Evolutionary conservation across 768 basidiomycete genomes (phyloP), one percentile per base, ranked within the genome.

Genomic region (Goffeauzyma gilvescens): DNA sequence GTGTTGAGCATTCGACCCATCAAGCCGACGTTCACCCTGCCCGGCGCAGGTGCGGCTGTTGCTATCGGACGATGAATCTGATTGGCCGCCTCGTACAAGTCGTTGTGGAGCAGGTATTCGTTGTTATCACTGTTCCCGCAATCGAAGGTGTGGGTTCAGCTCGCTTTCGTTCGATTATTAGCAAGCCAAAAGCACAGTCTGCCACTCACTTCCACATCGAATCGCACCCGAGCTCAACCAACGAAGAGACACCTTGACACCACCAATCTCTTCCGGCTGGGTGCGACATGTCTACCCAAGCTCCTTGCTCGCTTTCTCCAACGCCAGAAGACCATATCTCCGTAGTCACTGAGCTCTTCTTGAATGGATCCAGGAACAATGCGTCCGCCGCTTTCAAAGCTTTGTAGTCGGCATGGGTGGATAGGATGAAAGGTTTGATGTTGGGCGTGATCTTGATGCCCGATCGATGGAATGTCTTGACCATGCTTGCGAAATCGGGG

Each of bases 371-470:
- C 18, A 50, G 38, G 53, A 60, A 62, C 13, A 64, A 43, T 2
- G 55, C 60, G 23, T 51, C 52, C 5, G 47, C 49, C 5, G 38
- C 17, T 25, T 49, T 36, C 13, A 64, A 49, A 5, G 38, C 17
- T 12, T 50, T 35, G 52, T 53, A 62, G 32, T 51, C 38, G 0
- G 60, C 59, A 38, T 64, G 63, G 4, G 46, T 48, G n/a, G 32
- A 40, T 1, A 59, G 51, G 25, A 59, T 41, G 46, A 51, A 64
- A 6, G 60, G 58, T 46, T 62, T 60, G 50, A 59, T 57, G 44
- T 63, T 63, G 17, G 61, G 56, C 2, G 50, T 49, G 36, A 63
- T 50, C 53, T 58, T 60, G 45, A 64, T 59, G 14, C 60, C 63
- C 3, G 48, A 44, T 39, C 50, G 43, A 41, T 64, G 63, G 32